Evolutionary conservation across 2,329 filamentous ascomycete genomes (phyloP), one percentile per base, ranked within the genome.

Genomic region (Volutella citrinella): DNA sequence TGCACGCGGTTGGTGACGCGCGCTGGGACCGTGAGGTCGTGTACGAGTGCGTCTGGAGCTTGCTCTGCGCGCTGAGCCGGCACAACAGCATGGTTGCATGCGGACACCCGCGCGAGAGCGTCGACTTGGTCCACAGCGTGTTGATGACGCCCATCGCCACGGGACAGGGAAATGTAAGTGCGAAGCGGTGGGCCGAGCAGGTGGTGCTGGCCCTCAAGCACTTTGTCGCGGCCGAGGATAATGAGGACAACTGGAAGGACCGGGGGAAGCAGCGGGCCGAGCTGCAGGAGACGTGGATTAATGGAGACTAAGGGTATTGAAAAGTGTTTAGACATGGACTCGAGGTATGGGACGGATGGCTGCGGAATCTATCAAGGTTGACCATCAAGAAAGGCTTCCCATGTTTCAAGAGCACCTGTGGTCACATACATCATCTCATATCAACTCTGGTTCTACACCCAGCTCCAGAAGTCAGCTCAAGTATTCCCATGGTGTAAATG

Each of bases 81-180:
- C 66, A 69, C 44, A 77, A 76, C 49, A 54, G 60, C 7, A 29
- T 26, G 3, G 45, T 48, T 11, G 14, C 21, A 9, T 18, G 19
- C 4, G 27, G 36, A 9, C 34, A 27, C 15, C 34, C 25, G 7
- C 28, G 29, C 0, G 7, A 16, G 2, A 28, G 30, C 2, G 36
- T 40, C 5, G 49, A 51, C 5, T 48, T 50, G 43, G 74, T 75
- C 29, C 27, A 45, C 6, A 65, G 52, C 11, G 40, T 76, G 8
- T 53, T 76, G 11, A 72, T 76, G 62, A 71, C 72, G 6, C 74
- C 74, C 0, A 39, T 76, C 43, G 73, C 67, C 4, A 74, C 69
- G 2, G 73, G 73, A 2, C 49, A 61, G 6, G 72, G 73, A 0
- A 38, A 40, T 0, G 63, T 76, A 20, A 70, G 61, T 45, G 45